Evolutionary conservation across 169 alveolate species (phyloP).

Genomic region (Babesia sp.): DNA sequence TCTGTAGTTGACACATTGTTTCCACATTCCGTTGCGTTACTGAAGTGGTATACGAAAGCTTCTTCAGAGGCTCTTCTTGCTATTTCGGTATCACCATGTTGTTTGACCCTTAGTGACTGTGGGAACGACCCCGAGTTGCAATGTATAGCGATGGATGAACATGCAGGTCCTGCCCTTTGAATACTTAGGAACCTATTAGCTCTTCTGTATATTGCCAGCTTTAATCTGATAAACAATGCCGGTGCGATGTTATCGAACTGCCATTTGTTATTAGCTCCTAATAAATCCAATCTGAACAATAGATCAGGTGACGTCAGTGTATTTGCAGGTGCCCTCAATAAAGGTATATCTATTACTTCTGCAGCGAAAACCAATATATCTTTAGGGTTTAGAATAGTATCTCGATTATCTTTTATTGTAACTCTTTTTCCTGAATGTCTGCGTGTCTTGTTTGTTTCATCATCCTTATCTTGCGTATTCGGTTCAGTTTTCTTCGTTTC

Average conservation of each 20-base stretch:
- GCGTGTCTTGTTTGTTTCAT: neutral
- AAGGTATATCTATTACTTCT: conserved; percentile 25
- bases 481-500: neutral
- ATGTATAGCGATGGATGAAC: conserved; percentile 36
- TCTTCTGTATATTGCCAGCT: conserved; percentile 46
- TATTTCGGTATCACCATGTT: conserved; percentile 22
- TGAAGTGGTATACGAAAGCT: conserved; percentile 28
- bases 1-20: neutral
- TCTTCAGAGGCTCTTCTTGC: conserved; percentile 45
- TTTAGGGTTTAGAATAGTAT: conserved; percentile 22
- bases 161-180: neutral
- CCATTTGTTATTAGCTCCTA: neutral
- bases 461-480: neutral
- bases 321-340: conserved; percentile 15
- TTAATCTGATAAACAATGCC: conserved; percentile 42
- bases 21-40: neutral
- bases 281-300: conserved; percentile 36
- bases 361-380: conserved; percentile 39
- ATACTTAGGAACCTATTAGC: conserved; percentile 18
- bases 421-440: neutral
- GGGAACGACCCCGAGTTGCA: conserved; percentile 49
- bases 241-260: conserved; percentile 30
- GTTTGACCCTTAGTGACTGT: conserved; percentile 10
- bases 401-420: neutral
- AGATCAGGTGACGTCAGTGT: conserved; percentile 30